Evolutionary conservation across 805 yeast genomes (phyloP), one percentile per base, ranked within the genome.

Genomic region (Zygoascus tannicola): DNA sequence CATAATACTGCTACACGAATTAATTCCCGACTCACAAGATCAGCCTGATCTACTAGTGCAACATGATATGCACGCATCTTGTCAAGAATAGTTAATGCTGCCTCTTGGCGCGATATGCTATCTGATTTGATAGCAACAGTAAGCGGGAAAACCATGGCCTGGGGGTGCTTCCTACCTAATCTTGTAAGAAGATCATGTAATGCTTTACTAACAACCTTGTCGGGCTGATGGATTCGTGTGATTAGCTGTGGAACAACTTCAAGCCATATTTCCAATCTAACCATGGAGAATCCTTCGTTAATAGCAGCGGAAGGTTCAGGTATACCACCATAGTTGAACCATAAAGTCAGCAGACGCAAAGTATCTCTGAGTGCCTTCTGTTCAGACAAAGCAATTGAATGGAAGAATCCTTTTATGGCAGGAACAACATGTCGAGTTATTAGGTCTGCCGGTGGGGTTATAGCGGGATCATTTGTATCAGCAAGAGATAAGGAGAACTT

Each of bases 41-140:
- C 96, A 0, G 97, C 88, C 59, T 92, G 97, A 50, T 82, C 87
- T 22, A 92, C 96, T 48, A 92, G 67, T 0, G 69, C 65, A 0
- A 97, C 75, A 35, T 95, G 84, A 54, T 92, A 97, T 3, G 81
- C 73, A 51, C 94, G 71, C 94, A 92, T 85, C 58, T 85, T 86
- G 50, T 87, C 95, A 52, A 92, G 81, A 46, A 94, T 88, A 0
- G 87, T 81, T 54, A 79, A 68, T 0, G 99, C 99, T 0, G 98
- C 97, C 56, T 78, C 75, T 63, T 87, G 94, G 54, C 98, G 76
- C 4, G 83, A 82, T 28, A 82, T 76, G 51, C 94, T 85, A 56
- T 90, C 97, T 0, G 96, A 85, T 50, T 92, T 88, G 41, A 88
- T 86, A 10, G 97, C 96, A 45, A 92, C 99, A 10, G 94, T 90